phyloP scores from a whole-genome alignment of 1,284 basidiomycete genomes.

The Boletus semigastroideus region DNA sequence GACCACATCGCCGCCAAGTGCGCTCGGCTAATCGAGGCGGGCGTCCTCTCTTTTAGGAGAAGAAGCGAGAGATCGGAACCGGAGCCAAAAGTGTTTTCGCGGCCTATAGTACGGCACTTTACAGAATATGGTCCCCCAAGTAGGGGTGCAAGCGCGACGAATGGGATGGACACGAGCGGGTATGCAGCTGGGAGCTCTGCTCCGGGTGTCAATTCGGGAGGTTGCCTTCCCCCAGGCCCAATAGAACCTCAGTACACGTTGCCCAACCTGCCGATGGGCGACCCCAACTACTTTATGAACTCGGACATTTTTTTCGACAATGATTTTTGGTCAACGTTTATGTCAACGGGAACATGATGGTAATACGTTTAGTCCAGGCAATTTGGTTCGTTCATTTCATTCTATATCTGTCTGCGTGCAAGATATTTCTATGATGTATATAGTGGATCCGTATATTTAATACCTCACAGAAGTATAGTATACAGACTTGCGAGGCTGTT shows the following conservation, averaged over 20 bases:
- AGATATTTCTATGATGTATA: conserved; percentile 1
- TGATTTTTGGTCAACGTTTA: conserved; percentile 40
- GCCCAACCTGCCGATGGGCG: conserved; percentile 26
- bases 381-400: not conserved
- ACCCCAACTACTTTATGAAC: conserved; percentile 32
- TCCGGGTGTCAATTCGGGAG: not conserved
- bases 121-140: conserved; percentile 18
- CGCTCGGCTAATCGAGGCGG: conserved; percentile 39
- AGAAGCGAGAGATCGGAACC: conserved; percentile 27
- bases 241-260: conserved; percentile 22
- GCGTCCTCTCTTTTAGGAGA: conserved; percentile 32
- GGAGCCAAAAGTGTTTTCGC: conserved; percentile 19
- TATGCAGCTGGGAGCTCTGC: conserved; percentile 16
- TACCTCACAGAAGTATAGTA: conserved; percentile 4
- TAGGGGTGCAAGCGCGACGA: conserved; percentile 18
- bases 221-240: not conserved
- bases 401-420: not conserved
- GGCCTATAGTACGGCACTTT: conserved; percentile 28
- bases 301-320: conserved; percentile 38
- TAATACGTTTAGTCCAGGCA: not conserved
- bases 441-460: conserved; percentile 12
- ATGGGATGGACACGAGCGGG: conserved; percentile 14
- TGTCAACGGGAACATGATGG: conserved; percentile 21
- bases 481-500: not conserved
- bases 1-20: conserved; percentile 44